Percentiles rank a stretch among this genome's conserved stretches.
Conservation (phyloP, 768 basidiomycete genomes). For the Tulasnella sp. region DNA sequence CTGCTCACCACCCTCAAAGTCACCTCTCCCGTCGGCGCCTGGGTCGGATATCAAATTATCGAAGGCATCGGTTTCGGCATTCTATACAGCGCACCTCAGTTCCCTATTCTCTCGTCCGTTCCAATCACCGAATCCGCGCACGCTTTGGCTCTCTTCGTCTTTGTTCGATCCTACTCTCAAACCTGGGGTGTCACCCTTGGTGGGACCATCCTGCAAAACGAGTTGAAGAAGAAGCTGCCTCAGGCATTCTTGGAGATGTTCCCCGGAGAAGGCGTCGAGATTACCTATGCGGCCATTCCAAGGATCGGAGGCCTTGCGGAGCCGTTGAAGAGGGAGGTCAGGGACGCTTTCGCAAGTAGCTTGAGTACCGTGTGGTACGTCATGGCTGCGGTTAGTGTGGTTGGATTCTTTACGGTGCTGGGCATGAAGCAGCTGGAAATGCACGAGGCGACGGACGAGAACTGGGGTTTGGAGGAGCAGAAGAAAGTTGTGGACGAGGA, state of each 20-base stretch:
- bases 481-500: slow-evolving; percentile 17
- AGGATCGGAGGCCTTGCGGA: slow-evolving; percentile 19
- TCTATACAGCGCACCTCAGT: slow-evolving; percentile 22
- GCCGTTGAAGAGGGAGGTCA: slow-evolving; percentile 19
- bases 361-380: slow-evolving; percentile 24
- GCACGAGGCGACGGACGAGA: slow-evolving; percentile 30
- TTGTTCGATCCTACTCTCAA: slow-evolving; percentile 29
- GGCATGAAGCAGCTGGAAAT: slow-evolving; percentile 34
- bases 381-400: slow-evolving; percentile 35
- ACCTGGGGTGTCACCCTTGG: slow-evolving; percentile 25
- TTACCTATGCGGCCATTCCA: slow-evolving; percentile 25
- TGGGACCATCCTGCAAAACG: slow-evolving; percentile 45
- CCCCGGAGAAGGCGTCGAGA: slow-evolving; percentile 25
- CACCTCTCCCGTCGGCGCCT: background rate
- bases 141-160: slow-evolving; percentile 21
- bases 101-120: slow-evolving; percentile 29
- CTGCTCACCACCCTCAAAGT: slow-evolving; percentile 27
- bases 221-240: slow-evolving; percentile 39
- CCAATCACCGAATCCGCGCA: slow-evolving; percentile 16
- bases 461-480: slow-evolving; percentile 28
- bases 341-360: slow-evolving; percentile 23
- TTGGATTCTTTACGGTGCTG: slow-evolving; percentile 33
- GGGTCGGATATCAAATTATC: slow-evolving; percentile 18
- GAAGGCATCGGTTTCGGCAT: slow-evolving; percentile 13
- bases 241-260: slow-evolving; percentile 29